Conservation (phyloP, 768 basidiomycete genomes). For the Mycena maculata region DNA sequence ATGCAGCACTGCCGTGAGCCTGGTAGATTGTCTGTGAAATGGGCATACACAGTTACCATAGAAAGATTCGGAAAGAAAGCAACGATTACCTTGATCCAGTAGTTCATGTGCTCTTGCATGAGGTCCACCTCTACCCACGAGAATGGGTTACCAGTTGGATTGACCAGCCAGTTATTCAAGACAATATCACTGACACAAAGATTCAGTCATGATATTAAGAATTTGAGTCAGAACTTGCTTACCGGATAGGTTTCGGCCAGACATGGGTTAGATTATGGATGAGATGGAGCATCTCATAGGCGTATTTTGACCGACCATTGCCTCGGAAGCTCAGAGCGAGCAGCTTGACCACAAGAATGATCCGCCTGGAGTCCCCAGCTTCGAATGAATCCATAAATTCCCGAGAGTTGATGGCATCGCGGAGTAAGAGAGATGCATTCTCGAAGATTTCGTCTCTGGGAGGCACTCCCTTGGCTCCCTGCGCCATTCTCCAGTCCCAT, state of each 20-base stretch:
- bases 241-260: slow-evolving; percentile 32
- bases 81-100: slow-evolving; percentile 45
- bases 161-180: slow-evolving; percentile 49
- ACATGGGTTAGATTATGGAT: slow-evolving; percentile 42
- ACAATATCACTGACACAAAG: slow-evolving; percentile 36
- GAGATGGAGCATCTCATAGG: slow-evolving; percentile 46
- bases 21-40: slow-evolving; percentile 19
- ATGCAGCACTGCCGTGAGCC: slow-evolving; percentile 37
- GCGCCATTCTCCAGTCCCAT: slow-evolving; percentile 1
- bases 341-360: slow-evolving; percentile 43
- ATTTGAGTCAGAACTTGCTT: too few species aligned
- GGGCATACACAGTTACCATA: background rate
- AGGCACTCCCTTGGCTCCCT: slow-evolving; percentile 11
- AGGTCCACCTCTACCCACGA: slow-evolving; percentile 45
- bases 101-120: slow-evolving; percentile 50
- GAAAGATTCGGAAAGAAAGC: too few species aligned
- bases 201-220: too few species aligned
- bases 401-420: slow-evolving; percentile 28
- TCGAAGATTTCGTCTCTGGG: slow-evolving; percentile 22
- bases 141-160: slow-evolving; percentile 43
- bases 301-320: slow-evolving; percentile 47
- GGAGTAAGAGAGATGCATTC: slow-evolving; percentile 26
- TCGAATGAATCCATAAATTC: slow-evolving; percentile 39
- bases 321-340: slow-evolving; percentile 47
- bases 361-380: slow-evolving; percentile 41